Evolutionary conservation across 176 grass and related monocot species (phyloP).

Genomic region (Zea luxurians): DNA sequence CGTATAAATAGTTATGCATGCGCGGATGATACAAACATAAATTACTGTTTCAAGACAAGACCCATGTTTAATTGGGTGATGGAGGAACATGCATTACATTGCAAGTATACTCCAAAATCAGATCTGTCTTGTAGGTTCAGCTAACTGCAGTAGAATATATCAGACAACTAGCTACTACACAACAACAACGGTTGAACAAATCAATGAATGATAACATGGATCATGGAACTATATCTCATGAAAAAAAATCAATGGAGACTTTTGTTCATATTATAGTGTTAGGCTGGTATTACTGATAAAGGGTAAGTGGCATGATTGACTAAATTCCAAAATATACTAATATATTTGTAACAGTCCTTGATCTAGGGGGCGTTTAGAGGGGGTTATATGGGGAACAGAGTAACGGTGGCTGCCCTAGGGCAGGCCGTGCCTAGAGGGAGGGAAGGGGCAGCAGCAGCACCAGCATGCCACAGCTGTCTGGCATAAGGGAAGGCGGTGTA

Average conservation of each 20-base stretch:
- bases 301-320: not conserved
- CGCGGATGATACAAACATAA: constrained; percentile 18
- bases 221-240: not conserved
- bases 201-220: not conserved
- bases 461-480: too few species aligned
- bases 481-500: too few species aligned
- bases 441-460: too few species aligned
- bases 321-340: not conserved
- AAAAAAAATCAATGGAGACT: not conserved
- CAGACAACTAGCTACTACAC: not conserved
- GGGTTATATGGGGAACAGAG: too few species aligned
- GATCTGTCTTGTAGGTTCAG: constrained; percentile 15
- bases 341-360: not conserved
- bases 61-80: constrained; percentile 2
- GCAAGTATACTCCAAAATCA: constrained; percentile 8
- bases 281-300: not conserved
- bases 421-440: too few species aligned
- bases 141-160: not conserved
- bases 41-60: not conserved
- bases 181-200: constrained; percentile 3
- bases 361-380: too few species aligned
- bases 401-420: too few species aligned
- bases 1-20: constrained; percentile 9
- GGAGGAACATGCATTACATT: constrained; percentile 2
- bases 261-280: not conserved